A percentile compares a stretch with the other conserved stretches of the same genome.
Conservation (phyloP, 108 stramenopile species). For the Conticribra weissflogii region DNA sequence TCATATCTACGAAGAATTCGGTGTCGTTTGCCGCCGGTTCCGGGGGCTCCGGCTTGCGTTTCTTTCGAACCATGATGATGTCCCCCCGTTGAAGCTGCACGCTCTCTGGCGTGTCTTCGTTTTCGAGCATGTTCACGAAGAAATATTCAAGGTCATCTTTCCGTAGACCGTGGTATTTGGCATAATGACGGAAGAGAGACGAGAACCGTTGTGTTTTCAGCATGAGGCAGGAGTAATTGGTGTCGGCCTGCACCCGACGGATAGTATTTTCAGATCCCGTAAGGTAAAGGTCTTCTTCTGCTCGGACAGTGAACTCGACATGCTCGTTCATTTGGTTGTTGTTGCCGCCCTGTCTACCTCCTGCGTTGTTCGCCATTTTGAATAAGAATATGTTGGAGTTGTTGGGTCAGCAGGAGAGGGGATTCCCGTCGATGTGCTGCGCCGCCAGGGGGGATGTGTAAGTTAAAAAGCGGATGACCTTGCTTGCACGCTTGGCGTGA, state of each 20-base stretch:
- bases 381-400: too few relatives aligned
- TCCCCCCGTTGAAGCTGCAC: slow-evolving; percentile 92
- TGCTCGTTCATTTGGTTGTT: slow-evolving; percentile 80
- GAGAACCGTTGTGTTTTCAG: slow-evolving; percentile 96
- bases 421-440: too few relatives aligned
- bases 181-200: slow-evolving; percentile 97
- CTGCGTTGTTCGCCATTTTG: slow-evolving; percentile 75
- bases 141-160: slow-evolving; percentile 97
- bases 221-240: slow-evolving; percentile 96
- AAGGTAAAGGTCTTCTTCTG: slow-evolving; percentile 92
- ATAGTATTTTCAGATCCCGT: slow-evolving; percentile 88
- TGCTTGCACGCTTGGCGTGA: too few relatives aligned
- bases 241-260: slow-evolving; percentile 90
- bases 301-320: slow-evolving; percentile 92
- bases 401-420: too few relatives aligned
- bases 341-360: slow-evolving; percentile 58
- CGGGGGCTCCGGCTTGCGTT: slow-evolving; percentile 72
- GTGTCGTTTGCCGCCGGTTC: slow-evolving; percentile 87
- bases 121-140: slow-evolving; percentile 93
- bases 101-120: slow-evolving; percentile 91
- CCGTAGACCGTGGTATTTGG: slow-evolving; percentile 96
- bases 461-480: too few relatives aligned
- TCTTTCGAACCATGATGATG: slow-evolving; percentile 92
- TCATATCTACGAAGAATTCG: slow-evolving; percentile 90
- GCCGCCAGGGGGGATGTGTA: too few relatives aligned